phyloP scores from a whole-genome alignment of 2,329 filamentous ascomycete species.

The Lecanicillium sp. region DNA sequence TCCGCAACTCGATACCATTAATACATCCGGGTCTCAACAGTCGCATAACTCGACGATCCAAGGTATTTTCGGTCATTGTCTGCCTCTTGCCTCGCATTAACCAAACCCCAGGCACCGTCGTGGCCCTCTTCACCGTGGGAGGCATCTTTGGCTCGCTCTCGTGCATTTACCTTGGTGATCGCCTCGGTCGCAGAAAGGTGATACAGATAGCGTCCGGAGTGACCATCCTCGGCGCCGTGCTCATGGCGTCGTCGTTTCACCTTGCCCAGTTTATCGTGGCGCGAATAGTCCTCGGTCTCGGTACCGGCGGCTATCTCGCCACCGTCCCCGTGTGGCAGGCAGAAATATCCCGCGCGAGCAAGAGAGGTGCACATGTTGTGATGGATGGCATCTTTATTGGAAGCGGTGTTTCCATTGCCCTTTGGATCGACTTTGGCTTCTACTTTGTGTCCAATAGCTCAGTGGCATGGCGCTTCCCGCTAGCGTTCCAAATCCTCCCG shows the following conservation, averaged over 20 bases:
- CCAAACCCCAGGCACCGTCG: conserved; percentile 31
- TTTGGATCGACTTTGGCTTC: conserved; percentile 42
- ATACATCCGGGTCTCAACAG: conserved; percentile 34
- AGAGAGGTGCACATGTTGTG: conserved; percentile 40
- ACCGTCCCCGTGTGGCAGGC: conserved; percentile 50
- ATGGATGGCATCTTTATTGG: conserved; percentile 48
- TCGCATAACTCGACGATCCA: conserved; percentile 41
- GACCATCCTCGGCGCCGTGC: conserved; percentile 44
- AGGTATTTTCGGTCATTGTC: conserved; percentile 14
- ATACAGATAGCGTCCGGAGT: conserved; percentile 48
- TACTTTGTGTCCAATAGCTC: conserved; percentile 18
- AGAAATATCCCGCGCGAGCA: conserved; percentile 43
- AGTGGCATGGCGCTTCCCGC: conserved; percentile 44
- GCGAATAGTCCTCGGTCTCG: conserved; percentile 46
- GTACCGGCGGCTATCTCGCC: conserved; percentile 47
- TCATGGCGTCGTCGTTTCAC: conserved; percentile 47
- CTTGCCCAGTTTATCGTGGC: conserved; percentile 33
- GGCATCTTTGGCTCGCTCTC: conserved; percentile 47
- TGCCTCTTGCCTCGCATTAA: conserved; percentile 5
- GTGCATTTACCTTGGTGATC: conserved; percentile 45
- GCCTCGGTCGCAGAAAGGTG: conserved; percentile 50
- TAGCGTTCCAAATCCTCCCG: conserved; percentile 37
- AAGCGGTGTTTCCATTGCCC: conserved; percentile 32
- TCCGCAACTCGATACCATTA: conserved; percentile 41
- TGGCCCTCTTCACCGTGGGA: conserved; percentile 50